Conservation (phyloP, 129 eudicot species). For the Logfia minima region DNA sequence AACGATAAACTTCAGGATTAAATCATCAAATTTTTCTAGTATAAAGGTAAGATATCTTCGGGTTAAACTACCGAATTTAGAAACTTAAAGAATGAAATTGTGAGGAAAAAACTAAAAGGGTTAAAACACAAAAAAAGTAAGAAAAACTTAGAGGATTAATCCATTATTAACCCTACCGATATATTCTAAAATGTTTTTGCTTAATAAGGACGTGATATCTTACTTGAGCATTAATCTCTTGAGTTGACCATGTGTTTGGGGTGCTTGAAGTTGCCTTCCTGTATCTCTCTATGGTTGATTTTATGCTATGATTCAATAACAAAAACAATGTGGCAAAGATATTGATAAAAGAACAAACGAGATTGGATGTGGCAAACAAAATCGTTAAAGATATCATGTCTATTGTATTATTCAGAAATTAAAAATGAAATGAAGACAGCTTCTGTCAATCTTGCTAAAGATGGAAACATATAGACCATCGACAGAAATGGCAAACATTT, state of each 20-base stretch:
- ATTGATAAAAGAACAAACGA: background rate
- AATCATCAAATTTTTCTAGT: too few species aligned
- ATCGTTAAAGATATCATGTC: background rate
- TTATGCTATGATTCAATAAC: slow-evolving; percentile 41
- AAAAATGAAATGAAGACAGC: background rate
- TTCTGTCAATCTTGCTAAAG: slow-evolving; percentile 17
- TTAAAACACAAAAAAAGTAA: too few species aligned
- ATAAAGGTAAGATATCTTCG: too few species aligned
- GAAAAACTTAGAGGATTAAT: too few species aligned
- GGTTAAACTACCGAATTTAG: too few species aligned
- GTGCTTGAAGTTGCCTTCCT: slow-evolving; percentile 66
- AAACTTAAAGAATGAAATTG: too few species aligned
- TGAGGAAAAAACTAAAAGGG: too few species aligned
- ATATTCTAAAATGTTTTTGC: too few species aligned
- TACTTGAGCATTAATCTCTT: slow-evolving; percentile 86
- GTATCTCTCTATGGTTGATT: slow-evolving; percentile 71
- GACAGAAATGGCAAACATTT: slow-evolving; percentile 34
- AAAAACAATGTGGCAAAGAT: background rate
- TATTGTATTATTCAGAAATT: background rate
- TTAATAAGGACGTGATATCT: background rate
- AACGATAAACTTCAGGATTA: too few species aligned
- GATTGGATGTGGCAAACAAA: background rate
- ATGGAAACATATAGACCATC: slow-evolving; percentile 18
- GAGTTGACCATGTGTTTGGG: slow-evolving; percentile 49
- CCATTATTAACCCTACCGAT: too few species aligned